Conservation (phyloP, 768 basidiomycete genomes). For the Suillus cothurnatus region DNA sequence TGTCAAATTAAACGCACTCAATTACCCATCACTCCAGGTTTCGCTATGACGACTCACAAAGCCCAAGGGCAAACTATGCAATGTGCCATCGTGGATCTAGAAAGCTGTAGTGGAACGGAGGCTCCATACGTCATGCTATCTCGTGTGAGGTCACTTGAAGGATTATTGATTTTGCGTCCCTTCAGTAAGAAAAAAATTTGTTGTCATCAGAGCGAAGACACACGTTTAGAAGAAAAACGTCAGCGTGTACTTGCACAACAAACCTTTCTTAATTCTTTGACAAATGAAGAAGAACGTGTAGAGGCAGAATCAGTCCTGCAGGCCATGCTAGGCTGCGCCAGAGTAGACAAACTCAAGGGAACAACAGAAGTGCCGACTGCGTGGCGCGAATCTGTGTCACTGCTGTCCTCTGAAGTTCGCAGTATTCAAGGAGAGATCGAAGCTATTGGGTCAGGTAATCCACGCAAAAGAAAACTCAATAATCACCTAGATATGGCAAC, state of each 20-base stretch:
- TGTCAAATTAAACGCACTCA: background rate
- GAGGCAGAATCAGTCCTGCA: no score
- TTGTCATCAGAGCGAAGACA: background rate
- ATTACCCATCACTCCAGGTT: background rate
- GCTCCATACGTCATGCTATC: background rate
- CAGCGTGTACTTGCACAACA: background rate
- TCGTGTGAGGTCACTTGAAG: background rate
- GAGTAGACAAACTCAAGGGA: no score
- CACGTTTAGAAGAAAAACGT: background rate
- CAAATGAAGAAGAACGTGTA: no score
- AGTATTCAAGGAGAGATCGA: no score
- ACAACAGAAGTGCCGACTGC: no score
- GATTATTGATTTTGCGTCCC: background rate
- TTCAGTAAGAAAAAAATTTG: background rate
- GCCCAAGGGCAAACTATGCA: background rate
- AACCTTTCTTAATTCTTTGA: no score
- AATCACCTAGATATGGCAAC: no score
- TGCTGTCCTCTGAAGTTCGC: no score
- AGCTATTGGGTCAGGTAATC: no score
- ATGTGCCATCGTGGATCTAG: background rate
- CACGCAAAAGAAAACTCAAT: no score
- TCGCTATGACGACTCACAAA: background rate
- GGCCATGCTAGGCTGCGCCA: no score
- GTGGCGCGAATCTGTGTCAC: no score
- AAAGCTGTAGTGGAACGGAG: background rate